These are phyloP conservation scores for Medicago lupulina DNA, from an alignment of 306 rosid species.

Conservation along the genomic window DNA sequence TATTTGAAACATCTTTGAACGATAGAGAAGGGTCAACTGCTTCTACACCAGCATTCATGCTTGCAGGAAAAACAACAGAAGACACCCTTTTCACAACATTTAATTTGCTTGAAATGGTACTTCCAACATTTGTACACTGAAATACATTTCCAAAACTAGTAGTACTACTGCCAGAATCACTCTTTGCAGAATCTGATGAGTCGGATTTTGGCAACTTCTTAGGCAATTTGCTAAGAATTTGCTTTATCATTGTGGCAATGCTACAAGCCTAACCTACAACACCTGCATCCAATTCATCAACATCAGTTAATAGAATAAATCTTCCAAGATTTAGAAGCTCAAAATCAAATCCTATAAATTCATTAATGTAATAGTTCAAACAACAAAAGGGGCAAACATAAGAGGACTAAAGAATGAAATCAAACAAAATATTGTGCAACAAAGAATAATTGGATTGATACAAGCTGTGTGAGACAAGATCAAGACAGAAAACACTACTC, in stretches of 20 bases:
- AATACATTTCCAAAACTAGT: constrained; percentile 77
- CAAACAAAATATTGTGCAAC: constrained; percentile 15
- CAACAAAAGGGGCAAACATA: not conserved
- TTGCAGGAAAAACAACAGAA: constrained; percentile 94
- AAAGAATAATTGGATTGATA: constrained; percentile 6
- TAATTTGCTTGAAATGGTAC: constrained; percentile 89
- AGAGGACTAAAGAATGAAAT: constrained; percentile 20
- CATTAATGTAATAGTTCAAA: constrained; percentile 10
- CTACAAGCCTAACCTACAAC: constrained; percentile 41
- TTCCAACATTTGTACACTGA: constrained; percentile 95
- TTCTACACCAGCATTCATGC: constrained; percentile 77
- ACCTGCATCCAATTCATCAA: constrained; percentile 49
- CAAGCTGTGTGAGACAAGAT: constrained; percentile 30
- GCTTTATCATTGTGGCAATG: constrained; percentile 81
- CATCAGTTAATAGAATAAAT: constrained; percentile 27
- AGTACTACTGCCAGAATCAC: constrained; percentile 69
- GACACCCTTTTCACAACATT: constrained; percentile 96
- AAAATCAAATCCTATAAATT: constrained; percentile 17
- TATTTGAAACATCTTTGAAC: constrained; percentile 92
- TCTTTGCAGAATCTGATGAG: constrained; percentile 61
- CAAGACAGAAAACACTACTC: constrained; percentile 30
- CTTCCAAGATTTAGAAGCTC: constrained; percentile 12
- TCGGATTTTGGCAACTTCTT: constrained; percentile 81
- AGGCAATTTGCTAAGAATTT: constrained; percentile 88
- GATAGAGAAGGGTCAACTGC: constrained; percentile 85